Conservation (phyloP, 2,329 filamentous ascomycete genomes). For the Trichoderma sp. region DNA sequence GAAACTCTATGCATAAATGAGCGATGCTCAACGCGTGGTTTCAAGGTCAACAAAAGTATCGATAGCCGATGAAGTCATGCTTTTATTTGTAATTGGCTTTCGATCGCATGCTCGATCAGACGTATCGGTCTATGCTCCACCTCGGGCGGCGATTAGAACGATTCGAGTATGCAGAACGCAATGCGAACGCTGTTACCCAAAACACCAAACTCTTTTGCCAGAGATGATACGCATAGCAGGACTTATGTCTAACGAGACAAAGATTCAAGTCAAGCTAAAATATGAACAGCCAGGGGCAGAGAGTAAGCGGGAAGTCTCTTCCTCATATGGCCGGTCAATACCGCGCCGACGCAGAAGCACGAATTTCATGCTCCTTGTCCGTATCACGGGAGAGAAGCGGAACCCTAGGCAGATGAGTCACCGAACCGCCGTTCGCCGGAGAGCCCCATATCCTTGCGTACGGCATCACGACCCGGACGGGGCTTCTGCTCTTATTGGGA, state of each 20-base stretch:
- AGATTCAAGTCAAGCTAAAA: neutral
- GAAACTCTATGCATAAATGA: neutral
- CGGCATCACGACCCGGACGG: constrained; percentile 14
- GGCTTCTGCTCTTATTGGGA: neutral
- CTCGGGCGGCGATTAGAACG: neutral
- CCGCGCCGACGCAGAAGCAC: constrained; percentile 15
- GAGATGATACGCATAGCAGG: constrained; percentile 7
- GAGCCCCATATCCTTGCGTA: constrained; percentile 12
- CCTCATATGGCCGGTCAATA: constrained; percentile 1
- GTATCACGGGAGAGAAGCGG: constrained; percentile 11
- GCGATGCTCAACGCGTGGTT: neutral
- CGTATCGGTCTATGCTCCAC: constrained; percentile 5
- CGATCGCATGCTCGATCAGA: neutral
- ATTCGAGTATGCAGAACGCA: neutral
- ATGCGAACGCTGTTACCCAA: constrained; percentile 12
- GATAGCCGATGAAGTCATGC: neutral
- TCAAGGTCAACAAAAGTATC: neutral
- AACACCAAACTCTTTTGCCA: neutral
- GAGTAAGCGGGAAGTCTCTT: neutral
- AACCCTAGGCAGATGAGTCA: constrained; percentile 19
- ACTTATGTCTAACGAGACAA: neutral
- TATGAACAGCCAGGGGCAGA: constrained; percentile 1
- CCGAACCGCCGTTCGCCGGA: constrained; percentile 12
- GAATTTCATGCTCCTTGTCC: constrained; percentile 7
- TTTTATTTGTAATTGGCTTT: neutral